Evolutionary conservation across 768 basidiomycete species (phyloP).

Genomic region (Suillus brevipes): DNA sequence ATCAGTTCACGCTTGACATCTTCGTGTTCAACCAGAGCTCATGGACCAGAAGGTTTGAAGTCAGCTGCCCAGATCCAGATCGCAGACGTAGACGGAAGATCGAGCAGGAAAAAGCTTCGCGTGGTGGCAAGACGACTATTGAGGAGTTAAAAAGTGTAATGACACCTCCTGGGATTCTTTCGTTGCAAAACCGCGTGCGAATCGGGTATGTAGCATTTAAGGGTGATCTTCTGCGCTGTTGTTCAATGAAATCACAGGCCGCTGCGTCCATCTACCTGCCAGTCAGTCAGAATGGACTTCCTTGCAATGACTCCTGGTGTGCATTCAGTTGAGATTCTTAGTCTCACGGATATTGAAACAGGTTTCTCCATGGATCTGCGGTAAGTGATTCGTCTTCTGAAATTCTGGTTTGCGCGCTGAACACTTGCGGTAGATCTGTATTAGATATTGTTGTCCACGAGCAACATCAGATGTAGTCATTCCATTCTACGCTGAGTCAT

Average conservation of each 20-base stretch:
- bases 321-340: slow-evolving; percentile 70
- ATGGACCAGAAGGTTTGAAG: slow-evolving; percentile 76
- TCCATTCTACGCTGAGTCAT: not conserved
- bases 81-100: slow-evolving; percentile 42
- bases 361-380: slow-evolving; percentile 72
- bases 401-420: not conserved
- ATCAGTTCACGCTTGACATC: slow-evolving; percentile 79
- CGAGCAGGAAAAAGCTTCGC: slow-evolving; percentile 27
- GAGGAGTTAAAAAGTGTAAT: slow-evolving; percentile 32
- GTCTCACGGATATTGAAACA: slow-evolving; percentile 73
- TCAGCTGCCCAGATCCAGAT: slow-evolving; percentile 62
- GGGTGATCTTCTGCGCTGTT: slow-evolving; percentile 4
- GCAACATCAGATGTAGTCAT: slow-evolving; percentile 13
- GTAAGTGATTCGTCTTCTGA: slow-evolving; percentile 37
- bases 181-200: slow-evolving; percentile 75
- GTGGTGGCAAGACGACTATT: slow-evolving; percentile 16
- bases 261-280: slow-evolving; percentile 76
- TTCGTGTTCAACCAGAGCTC: slow-evolving; percentile 84
- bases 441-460: slow-evolving; percentile 78
- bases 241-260: slow-evolving; percentile 48
- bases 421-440: slow-evolving; percentile 51
- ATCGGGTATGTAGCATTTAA: slow-evolving; percentile 60
- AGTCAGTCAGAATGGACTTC: slow-evolving; percentile 85
- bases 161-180: slow-evolving; percentile 60
- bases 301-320: slow-evolving; percentile 79